A percentile compares a stretch with the other conserved stretches of the same genome.
Evolutionary conservation across 306 rosid genomes (phyloP).

Genomic region (Hylodesmum podocarpum): DNA sequence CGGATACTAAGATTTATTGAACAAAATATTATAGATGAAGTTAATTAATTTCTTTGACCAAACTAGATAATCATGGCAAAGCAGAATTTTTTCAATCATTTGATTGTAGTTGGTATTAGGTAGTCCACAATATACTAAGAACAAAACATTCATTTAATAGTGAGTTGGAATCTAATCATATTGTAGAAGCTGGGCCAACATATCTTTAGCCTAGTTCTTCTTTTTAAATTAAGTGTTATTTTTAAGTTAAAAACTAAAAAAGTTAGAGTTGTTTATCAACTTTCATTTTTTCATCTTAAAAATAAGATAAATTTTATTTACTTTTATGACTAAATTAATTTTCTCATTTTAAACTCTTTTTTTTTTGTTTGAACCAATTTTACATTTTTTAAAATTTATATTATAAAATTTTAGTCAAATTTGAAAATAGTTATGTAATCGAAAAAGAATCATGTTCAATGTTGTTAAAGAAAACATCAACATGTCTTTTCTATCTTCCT

Average conservation of each 20-base stretch:
- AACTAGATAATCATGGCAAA: background rate
- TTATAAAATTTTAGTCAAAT: background rate
- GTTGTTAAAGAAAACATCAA: background rate
- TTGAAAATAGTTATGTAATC: background rate
- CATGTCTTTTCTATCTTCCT: background rate
- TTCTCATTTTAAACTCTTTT: background rate
- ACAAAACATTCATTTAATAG: background rate
- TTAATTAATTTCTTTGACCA: conserved; percentile 16
- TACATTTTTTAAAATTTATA: background rate
- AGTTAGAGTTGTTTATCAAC: too few species aligned
- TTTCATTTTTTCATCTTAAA: too few species aligned
- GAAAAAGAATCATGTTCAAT: background rate
- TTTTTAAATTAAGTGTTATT: too few species aligned
- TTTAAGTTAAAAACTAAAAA: too few species aligned
- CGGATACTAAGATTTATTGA: background rate
- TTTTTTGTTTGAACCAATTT: background rate
- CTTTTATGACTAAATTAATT: background rate
- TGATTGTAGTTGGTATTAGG: conserved; percentile 23
- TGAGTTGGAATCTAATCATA: background rate
- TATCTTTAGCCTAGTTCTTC: too few species aligned
- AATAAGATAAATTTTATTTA: background rate
- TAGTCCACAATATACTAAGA: background rate
- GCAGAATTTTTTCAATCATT: background rate
- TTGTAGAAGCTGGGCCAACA: too few species aligned
- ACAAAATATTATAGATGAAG: background rate